Conservation (phyloP, 1,284 basidiomycete species). For the Wolfiporia cocos region DNA sequence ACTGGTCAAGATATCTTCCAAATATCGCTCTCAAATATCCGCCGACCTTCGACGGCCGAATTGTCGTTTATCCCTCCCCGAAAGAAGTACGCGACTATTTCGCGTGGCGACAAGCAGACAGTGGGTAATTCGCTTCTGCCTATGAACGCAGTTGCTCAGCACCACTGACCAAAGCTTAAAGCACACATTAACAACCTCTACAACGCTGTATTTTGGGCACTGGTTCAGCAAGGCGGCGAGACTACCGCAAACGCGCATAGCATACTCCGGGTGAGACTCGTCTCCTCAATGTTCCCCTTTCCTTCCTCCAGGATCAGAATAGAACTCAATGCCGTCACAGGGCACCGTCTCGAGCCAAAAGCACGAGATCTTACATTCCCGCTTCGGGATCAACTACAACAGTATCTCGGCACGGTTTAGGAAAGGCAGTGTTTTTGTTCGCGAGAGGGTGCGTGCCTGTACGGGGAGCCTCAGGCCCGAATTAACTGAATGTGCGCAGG, state of each 20-base stretch:
- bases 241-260: slow-evolving; percentile 81
- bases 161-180: slow-evolving; percentile 27
- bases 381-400: slow-evolving; percentile 89
- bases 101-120: slow-evolving; percentile 93
- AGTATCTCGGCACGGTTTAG: slow-evolving; percentile 66
- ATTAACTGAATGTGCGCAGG: neutral
- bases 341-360: slow-evolving; percentile 87
- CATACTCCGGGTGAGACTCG: slow-evolving; percentile 53
- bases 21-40: slow-evolving; percentile 67
- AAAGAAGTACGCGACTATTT: slow-evolving; percentile 88
- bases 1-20: slow-evolving; percentile 82
- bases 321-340: slow-evolving; percentile 31
- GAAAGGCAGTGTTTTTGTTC: slow-evolving; percentile 84
- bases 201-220: slow-evolving; percentile 95
- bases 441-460: slow-evolving; percentile 37
- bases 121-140: slow-evolving; percentile 42
- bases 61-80: slow-evolving; percentile 78
- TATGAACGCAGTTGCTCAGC: slow-evolving; percentile 4
- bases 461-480: neutral
- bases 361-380: slow-evolving; percentile 83
- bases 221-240: slow-evolving; percentile 76
- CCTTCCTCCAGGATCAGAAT: too few relatives aligned
- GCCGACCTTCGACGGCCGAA: slow-evolving; percentile 89
- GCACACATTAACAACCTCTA: slow-evolving; percentile 98
- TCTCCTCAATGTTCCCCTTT: neutral